phyloP scores from a whole-genome alignment of 2,329 filamentous ascomycete genomes.

The Pseudogymnoascus verrucosus region DNA sequence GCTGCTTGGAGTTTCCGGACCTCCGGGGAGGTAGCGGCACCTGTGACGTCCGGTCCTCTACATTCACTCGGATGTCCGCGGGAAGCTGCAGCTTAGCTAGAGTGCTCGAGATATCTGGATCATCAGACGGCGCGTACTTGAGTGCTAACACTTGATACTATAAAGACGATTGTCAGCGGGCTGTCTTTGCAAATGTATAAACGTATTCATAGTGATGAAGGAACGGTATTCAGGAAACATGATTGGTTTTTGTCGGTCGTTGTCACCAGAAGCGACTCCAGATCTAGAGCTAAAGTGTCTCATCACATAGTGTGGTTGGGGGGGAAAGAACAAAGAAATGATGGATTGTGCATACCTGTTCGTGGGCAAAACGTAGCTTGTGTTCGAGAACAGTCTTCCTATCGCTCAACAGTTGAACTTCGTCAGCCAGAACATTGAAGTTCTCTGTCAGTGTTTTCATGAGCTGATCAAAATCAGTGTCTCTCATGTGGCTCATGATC shows the following conservation, averaged over 20 bases:
- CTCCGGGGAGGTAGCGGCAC: conserved; percentile 26
- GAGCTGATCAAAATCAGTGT: conserved; percentile 30
- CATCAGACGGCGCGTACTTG: conserved; percentile 56
- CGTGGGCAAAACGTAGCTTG: conserved; percentile 58
- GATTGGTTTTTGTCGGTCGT: conserved; percentile 55
- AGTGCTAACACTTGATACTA: conserved; percentile 59
- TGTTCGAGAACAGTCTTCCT: conserved; percentile 58
- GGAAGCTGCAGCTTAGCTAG: conserved; percentile 59
- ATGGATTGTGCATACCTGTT: conserved; percentile 46
- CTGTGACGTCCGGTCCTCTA: conserved; percentile 21
- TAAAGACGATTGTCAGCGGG: conserved; percentile 26
- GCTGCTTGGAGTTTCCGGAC: conserved; percentile 38
- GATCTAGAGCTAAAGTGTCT: conserved; percentile 73
- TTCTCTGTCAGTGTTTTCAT: conserved; percentile 54
- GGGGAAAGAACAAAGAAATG: conserved; percentile 11
- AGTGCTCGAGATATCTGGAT: conserved; percentile 56
- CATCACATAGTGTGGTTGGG: conserved; percentile 31
- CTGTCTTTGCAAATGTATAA: conserved; percentile 14
- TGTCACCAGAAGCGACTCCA: conserved; percentile 53
- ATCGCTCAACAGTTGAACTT: conserved; percentile 56
- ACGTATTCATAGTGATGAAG: conserved; percentile 24
- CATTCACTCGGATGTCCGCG: conserved; percentile 30
- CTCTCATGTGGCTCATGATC: conserved; percentile 14
- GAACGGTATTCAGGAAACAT: conserved; percentile 37
- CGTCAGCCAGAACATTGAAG: conserved; percentile 56